phyloP scores from a whole-genome alignment of 2,329 filamentous ascomycete species.

The Diaporthe nobilis region DNA sequence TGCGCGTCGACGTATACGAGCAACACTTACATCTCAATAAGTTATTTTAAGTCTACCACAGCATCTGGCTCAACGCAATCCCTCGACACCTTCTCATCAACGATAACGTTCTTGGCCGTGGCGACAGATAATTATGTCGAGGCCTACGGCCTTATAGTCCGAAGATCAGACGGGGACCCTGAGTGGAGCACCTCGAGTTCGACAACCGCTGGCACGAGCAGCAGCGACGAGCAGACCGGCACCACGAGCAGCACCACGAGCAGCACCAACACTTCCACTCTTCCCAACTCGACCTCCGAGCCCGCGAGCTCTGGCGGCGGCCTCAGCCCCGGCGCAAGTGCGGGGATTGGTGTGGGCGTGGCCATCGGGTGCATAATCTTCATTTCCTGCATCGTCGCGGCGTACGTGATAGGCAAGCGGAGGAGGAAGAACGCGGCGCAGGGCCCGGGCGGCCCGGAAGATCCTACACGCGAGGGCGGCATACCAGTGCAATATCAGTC shows the following conservation, averaged over 20 bases:
- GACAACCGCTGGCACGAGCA: not conserved
- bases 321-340: slow-evolving; percentile 15
- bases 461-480: not conserved
- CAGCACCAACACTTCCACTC: not conserved
- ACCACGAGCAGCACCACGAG: not conserved
- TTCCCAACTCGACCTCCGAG: not conserved
- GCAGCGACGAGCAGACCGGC: not conserved
- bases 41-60: not conserved
- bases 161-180: slow-evolving; percentile 3
- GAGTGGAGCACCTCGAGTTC: slow-evolving; percentile 9
- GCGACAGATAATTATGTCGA: not conserved
- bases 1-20: not conserved
- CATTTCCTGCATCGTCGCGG: slow-evolving; percentile 29
- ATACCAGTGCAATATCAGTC: not conserved
- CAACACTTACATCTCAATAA: slow-evolving; percentile 3
- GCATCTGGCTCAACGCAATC: not conserved
- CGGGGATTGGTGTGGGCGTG: slow-evolving; percentile 18
- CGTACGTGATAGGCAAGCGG: slow-evolving; percentile 20
- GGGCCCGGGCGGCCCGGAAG: not conserved
- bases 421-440: not conserved
- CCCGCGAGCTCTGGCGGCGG: not conserved
- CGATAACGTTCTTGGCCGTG: not conserved
- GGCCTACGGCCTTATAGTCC: not conserved
- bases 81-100: not conserved
- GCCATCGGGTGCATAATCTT: slow-evolving; percentile 31